Evolutionary conservation across 2,329 filamentous ascomycete genomes (phyloP).

Genomic region (Pezicula rhizophila): DNA sequence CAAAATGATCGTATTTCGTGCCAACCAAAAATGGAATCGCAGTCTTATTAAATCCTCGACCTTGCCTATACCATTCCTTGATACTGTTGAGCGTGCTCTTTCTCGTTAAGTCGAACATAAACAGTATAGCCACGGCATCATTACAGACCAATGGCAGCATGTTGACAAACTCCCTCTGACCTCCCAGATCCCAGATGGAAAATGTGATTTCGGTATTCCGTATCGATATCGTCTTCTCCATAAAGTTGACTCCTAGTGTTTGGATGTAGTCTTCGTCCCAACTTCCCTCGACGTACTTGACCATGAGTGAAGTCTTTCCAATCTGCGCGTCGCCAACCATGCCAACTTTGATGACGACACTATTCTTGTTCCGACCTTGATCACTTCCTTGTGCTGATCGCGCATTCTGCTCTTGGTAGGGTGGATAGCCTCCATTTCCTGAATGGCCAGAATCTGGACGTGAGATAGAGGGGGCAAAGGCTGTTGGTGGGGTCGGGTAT

Average conservation of each 20-base stretch:
- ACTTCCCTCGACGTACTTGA: slow-evolving; percentile 98
- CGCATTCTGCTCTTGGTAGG: slow-evolving; percentile 28
- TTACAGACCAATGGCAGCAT: slow-evolving; percentile 99
- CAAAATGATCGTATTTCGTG: slow-evolving; percentile 98
- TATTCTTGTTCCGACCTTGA: slow-evolving; percentile 40
- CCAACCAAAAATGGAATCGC: slow-evolving; percentile 97
- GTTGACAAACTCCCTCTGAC: slow-evolving; percentile 98
- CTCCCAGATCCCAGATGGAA: slow-evolving; percentile 97
- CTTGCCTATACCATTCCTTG: slow-evolving; percentile 99
- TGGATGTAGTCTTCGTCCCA: slow-evolving; percentile 99
- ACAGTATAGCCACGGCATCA: slow-evolving; percentile 94
- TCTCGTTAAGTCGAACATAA: slow-evolving; percentile 98
- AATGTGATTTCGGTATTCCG: slow-evolving; percentile 99
- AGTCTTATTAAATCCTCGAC: slow-evolving; percentile 97
- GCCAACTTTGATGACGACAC: slow-evolving; percentile 97
- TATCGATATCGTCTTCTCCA: slow-evolving; percentile 99
- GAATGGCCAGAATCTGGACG: slow-evolving; percentile 27
- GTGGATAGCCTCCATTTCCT: slow-evolving; percentile 22
- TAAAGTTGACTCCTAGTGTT: slow-evolving; percentile 97
- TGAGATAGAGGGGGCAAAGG: slow-evolving; percentile 25
- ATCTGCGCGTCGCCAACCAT: slow-evolving; percentile 99
- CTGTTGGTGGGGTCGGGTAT: slow-evolving; percentile 28
- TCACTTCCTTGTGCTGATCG: slow-evolving; percentile 18
- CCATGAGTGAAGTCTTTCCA: slow-evolving; percentile 98
- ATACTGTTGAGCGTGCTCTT: slow-evolving; percentile 99